Conservation (phyloP, 75 land plant genomes). For the Ceratopteris richardii region DNA sequence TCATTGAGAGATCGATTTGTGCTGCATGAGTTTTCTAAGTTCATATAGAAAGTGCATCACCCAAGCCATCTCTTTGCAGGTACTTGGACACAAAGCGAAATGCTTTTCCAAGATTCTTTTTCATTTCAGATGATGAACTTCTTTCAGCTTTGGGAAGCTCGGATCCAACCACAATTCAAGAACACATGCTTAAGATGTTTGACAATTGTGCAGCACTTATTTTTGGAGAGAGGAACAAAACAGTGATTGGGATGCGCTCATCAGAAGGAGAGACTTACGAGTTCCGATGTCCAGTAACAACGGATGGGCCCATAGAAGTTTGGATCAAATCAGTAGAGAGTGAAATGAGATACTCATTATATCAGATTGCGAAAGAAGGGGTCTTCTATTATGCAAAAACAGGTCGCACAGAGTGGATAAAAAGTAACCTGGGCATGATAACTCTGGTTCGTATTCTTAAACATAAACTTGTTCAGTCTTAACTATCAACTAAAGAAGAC, state of each 20-base stretch:
- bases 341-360: constrained; percentile 22
- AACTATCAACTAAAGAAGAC: no score
- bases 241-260: constrained; percentile 26
- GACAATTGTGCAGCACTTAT: constrained; percentile 28
- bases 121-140: constrained; percentile 31
- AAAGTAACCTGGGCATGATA: constrained; percentile 25
- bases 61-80: constrained; percentile 13
- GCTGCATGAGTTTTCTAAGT: no score
- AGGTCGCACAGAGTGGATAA: constrained; percentile 21
- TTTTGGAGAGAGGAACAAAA: constrained; percentile 26
- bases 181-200: constrained; percentile 35
- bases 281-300: constrained; percentile 11
- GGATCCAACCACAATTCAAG: constrained; percentile 30
- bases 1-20: no score
- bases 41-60: no score
- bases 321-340: constrained; percentile 29
- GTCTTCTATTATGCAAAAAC: constrained; percentile 30
- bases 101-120: constrained; percentile 32
- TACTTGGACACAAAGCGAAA: constrained; percentile 35
- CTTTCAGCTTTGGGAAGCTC: constrained; percentile 27
- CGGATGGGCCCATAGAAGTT: constrained; percentile 22
- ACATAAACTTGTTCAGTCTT: no score
- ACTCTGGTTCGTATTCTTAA: constrained; percentile 17
- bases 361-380: constrained; percentile 29
- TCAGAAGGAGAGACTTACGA: constrained; percentile 26